A percentile compares a stretch with the other conserved stretches of the same genome.
Evolutionary conservation across 441 rosid species (phyloP).

Genomic region (Metrosideros polymorpha): DNA sequence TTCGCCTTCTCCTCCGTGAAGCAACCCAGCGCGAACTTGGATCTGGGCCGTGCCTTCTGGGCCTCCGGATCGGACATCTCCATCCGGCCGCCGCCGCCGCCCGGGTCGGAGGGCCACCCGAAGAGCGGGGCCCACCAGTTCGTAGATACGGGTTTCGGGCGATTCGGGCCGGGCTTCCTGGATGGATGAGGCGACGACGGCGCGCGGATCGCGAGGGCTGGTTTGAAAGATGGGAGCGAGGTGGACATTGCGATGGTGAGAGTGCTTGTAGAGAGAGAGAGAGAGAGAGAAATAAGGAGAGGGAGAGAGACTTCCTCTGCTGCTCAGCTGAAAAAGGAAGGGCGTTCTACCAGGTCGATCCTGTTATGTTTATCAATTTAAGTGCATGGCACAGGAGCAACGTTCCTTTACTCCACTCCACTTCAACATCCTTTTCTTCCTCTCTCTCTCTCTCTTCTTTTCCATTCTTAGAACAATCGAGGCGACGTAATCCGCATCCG

Average conservation of each 20-base stretch:
- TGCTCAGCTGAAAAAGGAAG: neutral
- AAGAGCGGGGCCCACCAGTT: neutral
- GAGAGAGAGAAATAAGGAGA: neutral
- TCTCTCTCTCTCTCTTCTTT: too few relatives aligned
- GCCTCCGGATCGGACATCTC: neutral
- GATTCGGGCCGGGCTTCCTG: neutral
- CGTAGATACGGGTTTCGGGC: neutral
- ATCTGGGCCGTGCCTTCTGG: neutral
- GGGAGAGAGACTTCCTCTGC: neutral
- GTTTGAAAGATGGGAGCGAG: neutral
- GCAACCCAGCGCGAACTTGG: neutral
- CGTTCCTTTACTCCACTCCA: too few relatives aligned
- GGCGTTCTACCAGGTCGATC: neutral
- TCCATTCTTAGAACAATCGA: too few relatives aligned
- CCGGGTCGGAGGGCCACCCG: neutral
- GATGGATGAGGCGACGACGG: neutral
- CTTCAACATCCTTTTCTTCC: too few relatives aligned
- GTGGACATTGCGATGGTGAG: neutral
- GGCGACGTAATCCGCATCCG: too few relatives aligned
- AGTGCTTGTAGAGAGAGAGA: neutral
- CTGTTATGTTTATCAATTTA: neutral
- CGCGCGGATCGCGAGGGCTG: neutral
- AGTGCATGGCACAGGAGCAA: neutral
- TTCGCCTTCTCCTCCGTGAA: conserved; percentile 5
- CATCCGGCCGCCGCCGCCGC: neutral